Conservation (phyloP, 2,329 filamentous ascomycete genomes). For the Taxawa tesnikishii region DNA sequence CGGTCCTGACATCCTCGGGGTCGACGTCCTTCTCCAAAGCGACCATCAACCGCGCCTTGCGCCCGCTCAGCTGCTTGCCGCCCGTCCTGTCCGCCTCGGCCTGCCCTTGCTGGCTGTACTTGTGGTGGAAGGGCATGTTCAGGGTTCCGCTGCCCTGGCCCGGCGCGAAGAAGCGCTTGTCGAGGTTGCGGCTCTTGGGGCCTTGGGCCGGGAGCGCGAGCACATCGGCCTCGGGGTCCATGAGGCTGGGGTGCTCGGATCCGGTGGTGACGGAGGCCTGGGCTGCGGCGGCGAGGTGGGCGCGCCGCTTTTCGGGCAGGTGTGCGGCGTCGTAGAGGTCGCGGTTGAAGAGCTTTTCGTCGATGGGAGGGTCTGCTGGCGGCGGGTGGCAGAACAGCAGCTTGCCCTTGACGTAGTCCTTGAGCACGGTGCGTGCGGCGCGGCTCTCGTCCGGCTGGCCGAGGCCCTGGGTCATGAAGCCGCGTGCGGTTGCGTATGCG, state of each 20-base stretch:
- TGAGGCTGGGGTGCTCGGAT: slow-evolving; percentile 26
- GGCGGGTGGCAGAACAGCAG: slow-evolving; percentile 85
- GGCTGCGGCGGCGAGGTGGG: slow-evolving; percentile 43
- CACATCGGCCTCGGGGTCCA: slow-evolving; percentile 38
- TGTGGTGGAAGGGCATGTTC: slow-evolving; percentile 74
- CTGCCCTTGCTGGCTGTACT: slow-evolving; percentile 72
- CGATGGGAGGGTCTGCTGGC: slow-evolving; percentile 50
- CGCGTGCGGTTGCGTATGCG: slow-evolving; percentile 78
- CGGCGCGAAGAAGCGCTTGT: slow-evolving; percentile 78
- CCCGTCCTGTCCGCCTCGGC: slow-evolving; percentile 20
- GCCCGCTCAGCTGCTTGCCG: slow-evolving; percentile 62
- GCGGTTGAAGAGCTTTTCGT: slow-evolving; percentile 68
- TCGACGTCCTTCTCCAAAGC: slow-evolving; percentile 80
- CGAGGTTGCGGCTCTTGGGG: slow-evolving; percentile 62
- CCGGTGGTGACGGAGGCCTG: slow-evolving; percentile 15
- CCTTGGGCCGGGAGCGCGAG: slow-evolving; percentile 37
- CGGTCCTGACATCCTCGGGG: slow-evolving; percentile 46
- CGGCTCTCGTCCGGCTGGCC: slow-evolving; percentile 90
- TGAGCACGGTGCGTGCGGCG: slow-evolving; percentile 78
- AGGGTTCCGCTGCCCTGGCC: slow-evolving; percentile 51
- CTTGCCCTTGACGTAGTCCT: slow-evolving; percentile 96
- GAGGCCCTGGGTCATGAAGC: slow-evolving; percentile 78
- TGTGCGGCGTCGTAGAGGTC: slow-evolving; percentile 78
- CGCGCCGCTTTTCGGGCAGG: slow-evolving; percentile 69
- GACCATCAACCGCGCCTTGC: slow-evolving; percentile 70